A percentile compares a stretch with the other conserved stretches of the same genome.
Conservation (phyloP, 768 basidiomycete genomes). For the Leccinum olivaceopallidum region DNA sequence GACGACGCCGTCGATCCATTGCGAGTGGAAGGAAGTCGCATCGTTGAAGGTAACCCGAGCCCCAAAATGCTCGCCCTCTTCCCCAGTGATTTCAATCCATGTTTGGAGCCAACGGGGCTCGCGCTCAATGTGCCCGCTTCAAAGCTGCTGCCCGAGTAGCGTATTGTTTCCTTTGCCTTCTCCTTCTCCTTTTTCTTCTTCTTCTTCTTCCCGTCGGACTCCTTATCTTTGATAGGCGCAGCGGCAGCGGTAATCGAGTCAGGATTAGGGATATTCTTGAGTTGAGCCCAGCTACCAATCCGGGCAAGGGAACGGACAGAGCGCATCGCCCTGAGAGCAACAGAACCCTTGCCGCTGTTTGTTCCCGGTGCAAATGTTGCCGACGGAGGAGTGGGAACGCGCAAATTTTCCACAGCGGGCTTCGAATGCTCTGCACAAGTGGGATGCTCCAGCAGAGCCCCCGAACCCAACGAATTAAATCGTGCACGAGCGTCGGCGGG, state of each 20-base stretch:
- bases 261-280: constrained; percentile 41
- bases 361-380: constrained; percentile 34
- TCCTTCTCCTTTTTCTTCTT: constrained; percentile 36
- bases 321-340: constrained; percentile 77
- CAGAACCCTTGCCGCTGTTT: constrained; percentile 50
- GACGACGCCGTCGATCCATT: constrained; percentile 40
- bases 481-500: constrained; percentile 44
- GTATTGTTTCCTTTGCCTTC: constrained; percentile 36
- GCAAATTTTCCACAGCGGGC: constrained; percentile 12
- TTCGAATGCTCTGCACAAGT: constrained; percentile 16
- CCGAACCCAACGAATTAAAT: constrained; percentile 64
- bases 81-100: constrained; percentile 38
- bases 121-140: constrained; percentile 60
- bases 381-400: constrained; percentile 27
- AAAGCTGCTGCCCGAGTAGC: constrained; percentile 63
- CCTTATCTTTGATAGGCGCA: constrained; percentile 31
- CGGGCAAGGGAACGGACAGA: constrained; percentile 71
- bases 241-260: constrained; percentile 27
- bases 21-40: constrained; percentile 42
- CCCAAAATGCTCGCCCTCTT: constrained; percentile 64
- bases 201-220: constrained; percentile 35
- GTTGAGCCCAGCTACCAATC: constrained; percentile 71
- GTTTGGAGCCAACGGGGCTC: constrained; percentile 29
- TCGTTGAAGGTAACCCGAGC: constrained; percentile 58
- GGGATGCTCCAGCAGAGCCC: constrained; percentile 35